phyloP scores from a whole-genome alignment of 2,329 filamentous ascomycete genomes.

The Verticillium isaacii region DNA sequence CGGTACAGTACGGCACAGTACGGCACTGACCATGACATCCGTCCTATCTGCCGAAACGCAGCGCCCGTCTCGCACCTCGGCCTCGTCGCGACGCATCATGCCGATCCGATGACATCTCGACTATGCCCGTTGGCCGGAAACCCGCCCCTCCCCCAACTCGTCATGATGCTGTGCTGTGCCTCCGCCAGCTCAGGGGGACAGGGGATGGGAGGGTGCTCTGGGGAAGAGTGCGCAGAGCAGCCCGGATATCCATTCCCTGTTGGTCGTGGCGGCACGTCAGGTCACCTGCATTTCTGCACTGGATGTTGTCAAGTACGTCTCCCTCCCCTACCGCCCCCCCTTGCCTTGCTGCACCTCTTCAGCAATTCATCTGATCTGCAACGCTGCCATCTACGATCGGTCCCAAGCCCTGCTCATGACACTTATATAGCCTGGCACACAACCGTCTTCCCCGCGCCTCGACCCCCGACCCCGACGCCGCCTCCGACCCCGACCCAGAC shows the following conservation, averaged over 20 bases:
- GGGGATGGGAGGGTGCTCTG: background rate
- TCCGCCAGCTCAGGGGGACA: background rate
- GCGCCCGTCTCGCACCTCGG: background rate
- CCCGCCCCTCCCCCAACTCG: background rate
- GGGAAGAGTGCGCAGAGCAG: background rate
- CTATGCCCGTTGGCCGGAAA: background rate
- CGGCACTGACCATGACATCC: background rate
- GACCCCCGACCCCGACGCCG: background rate
- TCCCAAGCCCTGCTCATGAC: background rate
- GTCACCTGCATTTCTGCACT: too few relatives aligned
- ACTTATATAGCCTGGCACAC: background rate
- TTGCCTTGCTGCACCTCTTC: background rate
- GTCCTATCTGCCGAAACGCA: background rate
- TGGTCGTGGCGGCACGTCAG: background rate
- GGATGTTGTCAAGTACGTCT: too few relatives aligned
- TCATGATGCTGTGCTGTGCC: background rate
- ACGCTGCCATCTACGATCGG: background rate
- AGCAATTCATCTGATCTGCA: background rate
- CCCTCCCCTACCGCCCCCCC: too few relatives aligned
- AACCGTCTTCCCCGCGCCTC: background rate
- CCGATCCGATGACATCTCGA: background rate
- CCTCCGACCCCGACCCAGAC: background rate
- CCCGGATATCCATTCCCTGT: background rate
- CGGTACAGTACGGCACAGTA: too few relatives aligned
- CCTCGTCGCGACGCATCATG: background rate